Percentiles rank a stretch among this genome's conserved stretches.
Evolutionary conservation across 2,329 filamentous ascomycete genomes (phyloP).

Genomic region (Mollisia scopiformis): DNA sequence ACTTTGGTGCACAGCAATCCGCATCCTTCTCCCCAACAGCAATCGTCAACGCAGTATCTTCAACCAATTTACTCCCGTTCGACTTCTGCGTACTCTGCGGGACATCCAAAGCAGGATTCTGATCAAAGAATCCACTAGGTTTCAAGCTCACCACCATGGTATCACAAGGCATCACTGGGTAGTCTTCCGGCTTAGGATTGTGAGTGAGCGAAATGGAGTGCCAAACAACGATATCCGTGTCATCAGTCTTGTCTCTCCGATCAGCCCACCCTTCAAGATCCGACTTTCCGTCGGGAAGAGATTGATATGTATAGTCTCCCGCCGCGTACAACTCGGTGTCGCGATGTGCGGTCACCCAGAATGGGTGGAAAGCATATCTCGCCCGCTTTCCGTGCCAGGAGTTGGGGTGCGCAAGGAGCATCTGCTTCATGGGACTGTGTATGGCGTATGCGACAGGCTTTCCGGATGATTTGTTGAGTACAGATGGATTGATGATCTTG

Average conservation of each 20-base stretch:
- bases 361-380: constrained; percentile 82
- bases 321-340: constrained; percentile 38
- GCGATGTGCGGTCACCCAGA: constrained; percentile 87
- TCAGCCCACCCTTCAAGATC: constrained; percentile 68
- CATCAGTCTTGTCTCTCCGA: constrained; percentile 85
- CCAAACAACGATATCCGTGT: constrained; percentile 87
- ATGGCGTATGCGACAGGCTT: constrained; percentile 87
- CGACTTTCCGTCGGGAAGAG: constrained; percentile 21
- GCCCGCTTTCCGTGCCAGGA: constrained; percentile 88
- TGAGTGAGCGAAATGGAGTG: constrained; percentile 85
- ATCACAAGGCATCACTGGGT: constrained; percentile 46
- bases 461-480: constrained; percentile 78
- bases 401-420: constrained; percentile 75
- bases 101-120: constrained; percentile 53
- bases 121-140: constrained; percentile 53
- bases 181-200: constrained; percentile 53
- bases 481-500: constrained; percentile 85
- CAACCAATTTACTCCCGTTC: constrained; percentile 24
- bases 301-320: constrained; percentile 39
- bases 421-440: constrained; percentile 78
- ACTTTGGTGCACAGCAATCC: constrained; percentile 2
- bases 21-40: constrained; percentile 10
- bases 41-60: constrained; percentile 13
- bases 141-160: constrained; percentile 71
- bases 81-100: constrained; percentile 29